Base-by-base conservation (phyloP, 164 flowering plant genomes). In the Nelumbo lutea region DNA sequence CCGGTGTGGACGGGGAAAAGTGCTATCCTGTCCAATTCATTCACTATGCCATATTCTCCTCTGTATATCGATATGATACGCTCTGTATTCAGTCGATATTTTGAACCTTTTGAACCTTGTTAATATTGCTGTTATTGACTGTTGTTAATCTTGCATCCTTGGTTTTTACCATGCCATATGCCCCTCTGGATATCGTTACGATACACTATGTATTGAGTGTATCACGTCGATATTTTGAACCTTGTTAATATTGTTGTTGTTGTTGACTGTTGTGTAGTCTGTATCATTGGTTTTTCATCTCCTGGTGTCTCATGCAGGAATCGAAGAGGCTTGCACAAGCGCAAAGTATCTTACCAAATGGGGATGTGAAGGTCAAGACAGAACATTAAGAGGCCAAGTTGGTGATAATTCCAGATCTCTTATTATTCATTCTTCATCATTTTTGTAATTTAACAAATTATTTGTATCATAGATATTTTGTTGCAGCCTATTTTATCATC, bases 291-390 rank as follows among this genome's bases (percentile, higher is more conserved):
- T 8, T 55, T 59, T 27, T 11, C 38, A 41, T 46, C 48, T 65
- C 43, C 39, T 64, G 42, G 48, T 46, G 9, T 61, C n/a, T 65
- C n/a, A 43, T 80, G 68, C 90, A 91, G 91, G 96, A 91, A 70
- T 59, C 80, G 40, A 90, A 83, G 73, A 82, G 95, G 59, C 77
- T 83, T 56, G 87, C 90, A 1, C 96, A 86, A 77, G 83, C 89
- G 65, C 91, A 86, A 73, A 83, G 79, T 66, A 60, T 73, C 50
- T 74, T 89, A 74, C 87, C 95, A 60, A 91, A 89, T 83, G 97
- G 96, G 68, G 95, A 91, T 79, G 75, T 80, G 27, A 89, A 88
- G 82, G 86, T 87, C 13, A 83, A 91, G 72, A n/a, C 75, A 13
- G 95, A 91, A 75, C 81, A 75, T 50, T 85, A 68, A 66, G 52